Conservation (phyloP, 768 basidiomycete genomes). For the Gymnopilus dilepis region DNA sequence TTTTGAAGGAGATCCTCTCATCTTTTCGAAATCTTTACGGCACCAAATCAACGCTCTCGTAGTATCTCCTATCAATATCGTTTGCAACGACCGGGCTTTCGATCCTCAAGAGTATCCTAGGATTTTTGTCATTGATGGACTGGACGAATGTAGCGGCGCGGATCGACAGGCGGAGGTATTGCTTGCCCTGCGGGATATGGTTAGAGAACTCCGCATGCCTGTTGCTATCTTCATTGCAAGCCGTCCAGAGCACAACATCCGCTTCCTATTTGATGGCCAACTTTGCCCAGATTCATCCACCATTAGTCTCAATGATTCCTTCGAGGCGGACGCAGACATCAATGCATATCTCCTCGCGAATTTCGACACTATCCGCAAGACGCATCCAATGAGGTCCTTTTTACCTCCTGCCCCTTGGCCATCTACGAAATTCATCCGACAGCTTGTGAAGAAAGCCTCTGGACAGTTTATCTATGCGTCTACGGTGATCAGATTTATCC, state of each 20-base stretch:
- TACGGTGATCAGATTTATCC: not conserved
- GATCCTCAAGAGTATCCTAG: not conserved
- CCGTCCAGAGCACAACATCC: not conserved
- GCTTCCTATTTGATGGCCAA: not conserved
- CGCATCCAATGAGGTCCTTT: not conserved
- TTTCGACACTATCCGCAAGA: not conserved
- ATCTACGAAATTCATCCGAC: not conserved
- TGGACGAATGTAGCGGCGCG: not conserved
- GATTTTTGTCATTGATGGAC: constrained; percentile 1
- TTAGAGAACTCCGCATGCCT: not conserved
- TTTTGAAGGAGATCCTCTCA: not conserved
- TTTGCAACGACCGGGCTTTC: not conserved
- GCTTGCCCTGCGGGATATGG: not conserved
- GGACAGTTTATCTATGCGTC: not conserved
- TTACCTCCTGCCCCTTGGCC: not conserved
- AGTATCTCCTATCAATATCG: not conserved
- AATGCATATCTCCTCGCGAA: not conserved
- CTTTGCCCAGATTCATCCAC: not conserved
- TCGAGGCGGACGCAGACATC: not conserved
- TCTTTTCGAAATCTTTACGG: not conserved
- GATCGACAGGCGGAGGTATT: not conserved
- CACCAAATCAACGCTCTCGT: not conserved
- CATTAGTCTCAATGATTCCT: not conserved
- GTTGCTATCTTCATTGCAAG: not conserved
- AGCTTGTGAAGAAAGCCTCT: not conserved